phyloP scores from a whole-genome alignment of 768 basidiomycete species.

The Exidia glandulosa region DNA sequence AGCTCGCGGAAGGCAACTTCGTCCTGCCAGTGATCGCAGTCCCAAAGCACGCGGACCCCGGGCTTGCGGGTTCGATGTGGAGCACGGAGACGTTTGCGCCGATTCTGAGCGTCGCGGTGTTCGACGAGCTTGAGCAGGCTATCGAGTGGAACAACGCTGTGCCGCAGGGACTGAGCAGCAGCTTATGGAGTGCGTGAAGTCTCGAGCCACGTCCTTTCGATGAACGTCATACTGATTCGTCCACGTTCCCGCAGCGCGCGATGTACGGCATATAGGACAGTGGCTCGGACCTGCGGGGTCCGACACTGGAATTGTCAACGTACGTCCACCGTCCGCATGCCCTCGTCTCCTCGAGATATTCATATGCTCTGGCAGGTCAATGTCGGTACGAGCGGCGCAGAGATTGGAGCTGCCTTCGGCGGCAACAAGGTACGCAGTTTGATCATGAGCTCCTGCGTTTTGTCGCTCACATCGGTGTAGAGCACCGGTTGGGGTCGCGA shows the following conservation, averaged over 20 bases:
- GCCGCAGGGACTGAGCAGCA: constrained; percentile 80
- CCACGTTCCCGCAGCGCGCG: constrained; percentile 47
- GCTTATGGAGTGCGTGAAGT: constrained; percentile 51
- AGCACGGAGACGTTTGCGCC: constrained; percentile 78
- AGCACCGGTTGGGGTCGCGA: constrained; percentile 92
- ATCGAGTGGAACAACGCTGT: constrained; percentile 87
- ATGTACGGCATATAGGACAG: constrained; percentile 72
- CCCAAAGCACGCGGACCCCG: constrained; percentile 44
- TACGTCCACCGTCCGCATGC: too few species aligned
- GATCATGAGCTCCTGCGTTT: not conserved
- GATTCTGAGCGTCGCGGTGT: constrained; percentile 76
- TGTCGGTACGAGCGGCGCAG: constrained; percentile 56
- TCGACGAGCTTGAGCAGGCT: constrained; percentile 77
- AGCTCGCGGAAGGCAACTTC: constrained; percentile 84
- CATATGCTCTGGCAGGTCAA: too few species aligned
- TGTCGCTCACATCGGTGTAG: constrained; percentile 25
- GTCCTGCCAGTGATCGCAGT: constrained; percentile 80
- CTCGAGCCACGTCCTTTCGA: too few species aligned
- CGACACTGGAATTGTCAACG: constrained; percentile 89
- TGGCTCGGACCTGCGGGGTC: constrained; percentile 88
- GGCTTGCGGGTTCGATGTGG: constrained; percentile 56
- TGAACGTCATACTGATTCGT: too few species aligned
- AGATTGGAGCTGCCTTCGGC: constrained; percentile 82
- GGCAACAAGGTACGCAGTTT: constrained; percentile 64
- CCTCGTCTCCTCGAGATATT: too few species aligned